Percentiles rank a stretch among this genome's conserved stretches.
Conservation (phyloP, 352 stramenopile genomes). For the Elongisporangium anandrum region DNA sequence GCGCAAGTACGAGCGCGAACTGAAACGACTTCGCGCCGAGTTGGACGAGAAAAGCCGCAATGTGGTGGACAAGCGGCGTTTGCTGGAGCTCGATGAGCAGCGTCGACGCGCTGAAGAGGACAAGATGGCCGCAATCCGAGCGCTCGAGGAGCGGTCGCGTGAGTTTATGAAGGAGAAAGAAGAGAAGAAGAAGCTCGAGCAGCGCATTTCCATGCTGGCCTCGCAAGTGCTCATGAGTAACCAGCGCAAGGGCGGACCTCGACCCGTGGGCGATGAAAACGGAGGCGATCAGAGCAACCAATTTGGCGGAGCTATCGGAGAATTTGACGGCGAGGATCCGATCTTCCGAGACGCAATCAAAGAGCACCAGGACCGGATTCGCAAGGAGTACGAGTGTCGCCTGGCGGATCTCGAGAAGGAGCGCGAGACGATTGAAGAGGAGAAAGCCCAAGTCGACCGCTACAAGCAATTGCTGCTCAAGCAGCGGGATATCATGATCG, state of each 20-base stretch:
- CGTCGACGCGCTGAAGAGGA: conserved; percentile 89
- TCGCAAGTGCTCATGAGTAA: conserved; percentile 91
- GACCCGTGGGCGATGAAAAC: background rate
- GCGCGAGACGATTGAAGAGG: conserved; percentile 91
- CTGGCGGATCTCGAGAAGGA: conserved; percentile 93
- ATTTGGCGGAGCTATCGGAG: conserved; percentile 4
- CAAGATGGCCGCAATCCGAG: conserved; percentile 93
- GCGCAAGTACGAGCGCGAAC: conserved; percentile 94
- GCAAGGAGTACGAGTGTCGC: conserved; percentile 89
- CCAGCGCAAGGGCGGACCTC: conserved; percentile 26
- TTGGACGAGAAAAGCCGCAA: conserved; percentile 91
- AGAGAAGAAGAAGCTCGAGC: conserved; percentile 93
- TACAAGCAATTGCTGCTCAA: conserved; percentile 97
- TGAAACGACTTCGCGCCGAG: conserved; percentile 90
- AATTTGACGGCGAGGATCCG: conserved; percentile 67
- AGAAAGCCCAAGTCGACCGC: conserved; percentile 93
- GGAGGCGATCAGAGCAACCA: conserved; percentile 5
- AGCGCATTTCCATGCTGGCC: conserved; percentile 90
- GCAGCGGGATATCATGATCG: conserved; percentile 96
- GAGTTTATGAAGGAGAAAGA: conserved; percentile 96
- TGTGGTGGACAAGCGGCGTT: conserved; percentile 90
- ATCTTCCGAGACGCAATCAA: conserved; percentile 81
- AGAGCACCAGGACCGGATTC: conserved; percentile 87
- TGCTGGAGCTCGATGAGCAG: conserved; percentile 90
- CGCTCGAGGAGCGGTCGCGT: conserved; percentile 84